Conservation (phyloP, 192 early-diverging fungal species). For the Coemansia interrupta region DNA sequence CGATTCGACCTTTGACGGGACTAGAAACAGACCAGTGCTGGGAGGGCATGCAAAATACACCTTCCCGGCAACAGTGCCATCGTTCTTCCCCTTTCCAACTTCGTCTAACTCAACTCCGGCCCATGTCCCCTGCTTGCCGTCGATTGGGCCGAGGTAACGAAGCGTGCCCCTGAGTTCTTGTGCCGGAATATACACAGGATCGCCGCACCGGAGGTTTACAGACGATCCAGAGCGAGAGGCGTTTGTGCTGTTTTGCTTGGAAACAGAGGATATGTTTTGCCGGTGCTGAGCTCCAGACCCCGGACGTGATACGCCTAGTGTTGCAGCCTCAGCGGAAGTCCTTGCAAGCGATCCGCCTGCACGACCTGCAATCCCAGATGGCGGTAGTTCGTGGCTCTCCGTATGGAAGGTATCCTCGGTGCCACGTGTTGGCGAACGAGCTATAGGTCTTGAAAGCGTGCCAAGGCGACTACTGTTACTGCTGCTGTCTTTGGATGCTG, state of each 20-base stretch:
- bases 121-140: slow-evolving; percentile 74
- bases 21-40: slow-evolving; percentile 68
- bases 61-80: slow-evolving; percentile 66
- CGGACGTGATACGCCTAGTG: neutral
- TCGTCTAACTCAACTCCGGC: slow-evolving; percentile 77
- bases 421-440: slow-evolving; percentile 8
- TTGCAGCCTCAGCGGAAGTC: neutral
- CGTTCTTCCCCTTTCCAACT: slow-evolving; percentile 71
- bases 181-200: slow-evolving; percentile 62
- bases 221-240: neutral
- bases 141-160: slow-evolving; percentile 67
- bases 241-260: slow-evolving; percentile 7
- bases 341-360: neutral
- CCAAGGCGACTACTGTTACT: neutral
- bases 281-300: slow-evolving; percentile 5
- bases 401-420: neutral
- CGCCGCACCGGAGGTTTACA: slow-evolving; percentile 39
- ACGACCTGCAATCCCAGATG: neutral
- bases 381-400: slow-evolving; percentile 4
- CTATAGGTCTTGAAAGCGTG: slow-evolving; percentile 2
- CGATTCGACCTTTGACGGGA: slow-evolving; percentile 58
- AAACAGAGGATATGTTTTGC: neutral
- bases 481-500: neutral
- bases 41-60: slow-evolving; percentile 69
- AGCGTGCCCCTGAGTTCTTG: slow-evolving; percentile 63